Conservation (phyloP, 78 protist genomes). For the Blattamonas nauphoetae region DNA sequence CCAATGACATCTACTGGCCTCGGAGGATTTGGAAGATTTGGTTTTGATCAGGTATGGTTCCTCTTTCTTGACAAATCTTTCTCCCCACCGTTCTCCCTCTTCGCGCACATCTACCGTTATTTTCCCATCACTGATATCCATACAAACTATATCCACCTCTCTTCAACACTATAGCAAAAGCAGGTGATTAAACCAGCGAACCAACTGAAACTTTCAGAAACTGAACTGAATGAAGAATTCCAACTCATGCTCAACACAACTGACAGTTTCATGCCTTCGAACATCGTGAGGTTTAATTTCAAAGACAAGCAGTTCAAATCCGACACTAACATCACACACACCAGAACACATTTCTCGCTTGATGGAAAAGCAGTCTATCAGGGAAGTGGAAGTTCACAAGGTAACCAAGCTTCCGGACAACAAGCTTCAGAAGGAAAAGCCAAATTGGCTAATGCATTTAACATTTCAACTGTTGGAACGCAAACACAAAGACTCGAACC, state of each 20-base stretch:
- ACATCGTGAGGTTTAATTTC: constrained; percentile 17
- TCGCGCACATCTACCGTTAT: too few relatives aligned
- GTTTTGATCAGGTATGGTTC: too few relatives aligned
- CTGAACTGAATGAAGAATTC: constrained; percentile 33
- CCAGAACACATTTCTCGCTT: constrained; percentile 28
- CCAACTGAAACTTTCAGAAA: constrained; percentile 35
- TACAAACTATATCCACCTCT: too few relatives aligned
- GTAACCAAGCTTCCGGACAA: neutral
- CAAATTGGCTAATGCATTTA: constrained; percentile 62
- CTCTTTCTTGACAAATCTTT: too few relatives aligned
- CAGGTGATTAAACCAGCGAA: neutral
- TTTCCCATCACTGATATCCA: too few relatives aligned
- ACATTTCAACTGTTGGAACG: constrained; percentile 61
- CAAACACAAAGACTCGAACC: constrained; percentile 33
- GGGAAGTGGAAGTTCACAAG: neutral
- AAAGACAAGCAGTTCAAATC: constrained; percentile 37
- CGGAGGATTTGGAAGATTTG: too few relatives aligned
- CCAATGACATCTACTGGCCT: too few relatives aligned
- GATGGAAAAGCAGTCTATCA: neutral
- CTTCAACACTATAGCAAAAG: neutral
- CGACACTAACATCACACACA: constrained; percentile 36
- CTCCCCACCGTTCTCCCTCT: too few relatives aligned
- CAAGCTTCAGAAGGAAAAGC: neutral
- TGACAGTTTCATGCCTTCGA: constrained; percentile 43
- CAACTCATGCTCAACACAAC: constrained; percentile 41